Base-by-base conservation (phyloP, 2,329 filamentous ascomycete species). In the Ophiostoma ips region DNA sequence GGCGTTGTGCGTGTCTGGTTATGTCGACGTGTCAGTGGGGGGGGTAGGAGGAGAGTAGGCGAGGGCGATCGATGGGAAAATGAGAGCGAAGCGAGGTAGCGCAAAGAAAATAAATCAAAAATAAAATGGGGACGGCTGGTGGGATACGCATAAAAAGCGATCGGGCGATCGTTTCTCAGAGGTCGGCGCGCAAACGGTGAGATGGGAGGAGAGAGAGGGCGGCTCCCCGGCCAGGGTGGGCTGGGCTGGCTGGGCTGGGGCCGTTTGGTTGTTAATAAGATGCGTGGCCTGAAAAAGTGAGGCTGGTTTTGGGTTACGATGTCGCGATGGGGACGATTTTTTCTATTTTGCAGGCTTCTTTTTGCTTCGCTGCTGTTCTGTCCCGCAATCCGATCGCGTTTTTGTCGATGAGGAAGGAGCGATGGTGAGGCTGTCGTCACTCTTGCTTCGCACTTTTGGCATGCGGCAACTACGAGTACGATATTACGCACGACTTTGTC, bases 61-160 rank as follows among this genome's bases (percentile, higher is more conserved):
- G 13, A 21, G 6, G 21, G 31, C 16, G 35, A n/a, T 53, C n/a
- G n/a, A n/a, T n/a, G n/a, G n/a, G n/a, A 38, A 34, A 16, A 21
- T 11, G 9, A 15, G 21, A 55, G 8, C 21, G 46, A 34, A 34
- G 11, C 36, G 55, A 33, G 24, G 44, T 46, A 24, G 44, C 46
- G 46, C 46, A 31, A 38, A 37, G 21, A n/a, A 37, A 50, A 36
- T 24, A 49, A 49, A 49, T 43, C 28, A 41, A 43, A 43, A 43
- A 43, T 43, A 43, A 43, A 43, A 13, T 43, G 40, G 40, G 9
- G 40, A 43, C 40, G 15, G 38, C 19, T 28, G 38, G 38, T 41
- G 38, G 38, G 38, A 24, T 41, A 30, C 21, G 38, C 24, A 28
- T 9, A 5, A 12, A 2, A 13, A 30, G 21, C 28, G 40, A 43